Conservation (phyloP, 73 alveolate species). For the Paramecium sexaurelia region DNA sequence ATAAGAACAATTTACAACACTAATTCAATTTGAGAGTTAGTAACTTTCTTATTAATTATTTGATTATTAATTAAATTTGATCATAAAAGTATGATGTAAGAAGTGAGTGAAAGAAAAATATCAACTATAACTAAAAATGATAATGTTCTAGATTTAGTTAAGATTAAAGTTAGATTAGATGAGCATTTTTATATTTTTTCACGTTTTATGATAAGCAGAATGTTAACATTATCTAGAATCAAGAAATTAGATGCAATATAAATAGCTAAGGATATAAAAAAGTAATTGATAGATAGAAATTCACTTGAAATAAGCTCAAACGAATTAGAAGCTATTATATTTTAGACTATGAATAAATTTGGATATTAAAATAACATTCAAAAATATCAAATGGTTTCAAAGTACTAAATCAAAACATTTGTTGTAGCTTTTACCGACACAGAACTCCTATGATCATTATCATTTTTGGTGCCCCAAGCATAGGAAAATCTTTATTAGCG, state of each 20-base stretch:
- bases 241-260: slow-evolving; percentile 64
- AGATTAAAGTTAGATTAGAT: slow-evolving; percentile 76
- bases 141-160: slow-evolving; percentile 73
- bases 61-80: not conserved
- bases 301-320: slow-evolving; percentile 70
- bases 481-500: slow-evolving; percentile 76
- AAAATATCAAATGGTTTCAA: slow-evolving; percentile 79
- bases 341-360: slow-evolving; percentile 65
- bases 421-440: slow-evolving; percentile 67
- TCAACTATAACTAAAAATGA: not conserved
- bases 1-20: too few species aligned
- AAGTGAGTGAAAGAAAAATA: not conserved
- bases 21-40: too few species aligned
- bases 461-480: slow-evolving; percentile 77
- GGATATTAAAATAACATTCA: slow-evolving; percentile 72
- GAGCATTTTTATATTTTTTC: slow-evolving; percentile 84
- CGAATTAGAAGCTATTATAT: slow-evolving; percentile 70
- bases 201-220: slow-evolving; percentile 79
- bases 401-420: not conserved
- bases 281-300: slow-evolving; percentile 73
- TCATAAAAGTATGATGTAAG: not conserved
- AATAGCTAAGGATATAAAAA: slow-evolving; percentile 77
- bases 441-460: slow-evolving; percentile 79
- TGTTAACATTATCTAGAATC: slow-evolving; percentile 75
- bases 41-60: too few species aligned